Percentiles rank a stretch among this genome's conserved stretches.
These are phyloP conservation scores for Pseudogymnoascus sp. DNA, from an alignment of 2,329 filamentous ascomycete genomes.

Conservation along the genomic window DNA sequence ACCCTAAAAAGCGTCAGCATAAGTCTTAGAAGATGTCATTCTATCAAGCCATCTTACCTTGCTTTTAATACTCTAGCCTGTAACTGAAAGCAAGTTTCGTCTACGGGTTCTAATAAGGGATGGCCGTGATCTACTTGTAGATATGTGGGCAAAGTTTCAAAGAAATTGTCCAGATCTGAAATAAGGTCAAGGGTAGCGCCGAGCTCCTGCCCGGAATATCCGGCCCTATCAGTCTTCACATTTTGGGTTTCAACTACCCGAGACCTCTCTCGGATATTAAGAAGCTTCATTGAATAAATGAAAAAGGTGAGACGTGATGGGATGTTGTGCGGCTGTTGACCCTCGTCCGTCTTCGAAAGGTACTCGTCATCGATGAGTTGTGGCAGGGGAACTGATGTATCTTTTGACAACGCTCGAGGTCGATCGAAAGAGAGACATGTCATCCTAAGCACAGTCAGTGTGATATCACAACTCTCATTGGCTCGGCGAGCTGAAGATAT, in stretches of 20 bases:
- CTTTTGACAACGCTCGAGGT: constrained; percentile 19
- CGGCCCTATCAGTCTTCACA: neutral
- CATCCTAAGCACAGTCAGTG: constrained; percentile 14
- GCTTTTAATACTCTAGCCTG: neutral
- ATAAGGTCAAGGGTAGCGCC: constrained; percentile 15
- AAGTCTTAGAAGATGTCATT: neutral
- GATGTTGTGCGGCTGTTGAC: constrained; percentile 17
- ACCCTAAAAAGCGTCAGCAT: neutral
- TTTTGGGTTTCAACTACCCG: constrained; percentile 5
- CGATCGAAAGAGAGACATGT: constrained; percentile 26
- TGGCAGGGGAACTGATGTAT: constrained; percentile 17
- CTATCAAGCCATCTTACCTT: neutral
- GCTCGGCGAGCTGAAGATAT: neutral
- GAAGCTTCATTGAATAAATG: constrained; percentile 17
- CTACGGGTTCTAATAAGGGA: neutral
- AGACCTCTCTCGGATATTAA: constrained; percentile 17
- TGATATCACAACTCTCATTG: neutral
- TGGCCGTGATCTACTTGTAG: constrained; percentile 7
- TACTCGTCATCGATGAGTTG: constrained; percentile 28
- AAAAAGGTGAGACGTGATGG: constrained; percentile 23
- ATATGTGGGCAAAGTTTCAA: constrained; percentile 12
- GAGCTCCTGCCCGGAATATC: constrained; percentile 3
- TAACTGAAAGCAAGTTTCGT: neutral
- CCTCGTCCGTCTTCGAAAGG: constrained; percentile 19
- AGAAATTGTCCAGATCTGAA: constrained; percentile 16